Evolutionary conservation across 345 rosid genomes (phyloP).

Genomic region (Populus simonii): DNA sequence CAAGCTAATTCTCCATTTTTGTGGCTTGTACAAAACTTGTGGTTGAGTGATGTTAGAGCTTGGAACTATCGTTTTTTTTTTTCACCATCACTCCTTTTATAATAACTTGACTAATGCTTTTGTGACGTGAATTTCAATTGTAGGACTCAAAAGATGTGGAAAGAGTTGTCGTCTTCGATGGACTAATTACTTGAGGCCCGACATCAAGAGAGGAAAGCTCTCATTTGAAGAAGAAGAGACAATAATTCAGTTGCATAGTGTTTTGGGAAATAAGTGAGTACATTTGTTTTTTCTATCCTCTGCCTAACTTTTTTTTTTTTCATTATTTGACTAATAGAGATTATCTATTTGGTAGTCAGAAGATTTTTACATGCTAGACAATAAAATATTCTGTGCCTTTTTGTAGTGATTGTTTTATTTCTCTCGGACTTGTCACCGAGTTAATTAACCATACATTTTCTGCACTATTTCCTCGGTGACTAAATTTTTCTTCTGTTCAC

Average conservation of each 20-base stretch:
- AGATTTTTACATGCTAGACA: neutral
- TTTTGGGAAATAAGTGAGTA: slow-evolving; percentile 77
- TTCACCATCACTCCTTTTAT: neutral
- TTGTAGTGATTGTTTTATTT: neutral
- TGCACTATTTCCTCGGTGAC: neutral
- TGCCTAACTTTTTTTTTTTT: neutral
- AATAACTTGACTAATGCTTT: neutral
- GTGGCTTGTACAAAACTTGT: neutral
- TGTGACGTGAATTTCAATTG: neutral
- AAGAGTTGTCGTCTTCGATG: slow-evolving; percentile 88
- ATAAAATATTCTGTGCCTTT: neutral
- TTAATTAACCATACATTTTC: neutral
- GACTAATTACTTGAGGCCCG: slow-evolving; percentile 87
- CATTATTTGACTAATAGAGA: neutral
- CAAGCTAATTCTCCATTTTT: neutral
- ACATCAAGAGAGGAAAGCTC: slow-evolving; percentile 77
- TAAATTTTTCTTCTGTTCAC: neutral
- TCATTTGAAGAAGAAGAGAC: slow-evolving; percentile 71
- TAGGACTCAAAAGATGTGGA: slow-evolving; percentile 63
- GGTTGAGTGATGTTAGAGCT: neutral
- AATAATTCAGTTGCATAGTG: slow-evolving; percentile 65
- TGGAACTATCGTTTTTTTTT: neutral
- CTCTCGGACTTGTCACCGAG: neutral
- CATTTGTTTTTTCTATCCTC: neutral
- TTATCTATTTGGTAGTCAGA: neutral